Percentiles rank a stretch among this genome's conserved stretches.
phyloP scores from a whole-genome alignment of 257 asterid genomes.

The Forsythia suspensa region DNA sequence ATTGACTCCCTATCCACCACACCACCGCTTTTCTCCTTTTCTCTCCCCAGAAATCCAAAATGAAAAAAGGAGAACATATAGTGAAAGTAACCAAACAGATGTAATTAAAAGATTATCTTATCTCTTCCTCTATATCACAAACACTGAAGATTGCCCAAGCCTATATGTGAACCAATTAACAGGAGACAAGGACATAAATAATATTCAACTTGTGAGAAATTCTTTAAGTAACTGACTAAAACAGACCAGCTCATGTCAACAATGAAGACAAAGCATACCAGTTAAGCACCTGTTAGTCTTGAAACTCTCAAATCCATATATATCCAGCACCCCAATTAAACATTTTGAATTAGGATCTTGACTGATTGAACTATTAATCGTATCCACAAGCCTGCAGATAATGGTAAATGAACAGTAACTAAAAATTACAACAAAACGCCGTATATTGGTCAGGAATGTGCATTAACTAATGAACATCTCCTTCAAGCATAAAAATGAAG shows the following conservation, averaged over 20 bases:
- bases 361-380: constrained; percentile 68
- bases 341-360: constrained; percentile 72
- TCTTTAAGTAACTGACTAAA: constrained; percentile 10
- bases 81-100: not conserved
- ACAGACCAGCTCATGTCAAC: constrained; percentile 33
- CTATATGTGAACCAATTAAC: constrained; percentile 4
- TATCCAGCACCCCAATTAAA: constrained; percentile 81
- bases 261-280: constrained; percentile 62
- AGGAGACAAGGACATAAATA: constrained; percentile 12
- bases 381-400: constrained; percentile 74
- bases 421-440: not conserved
- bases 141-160: not conserved
- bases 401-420: not conserved
- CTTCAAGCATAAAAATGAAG: constrained; percentile 17
- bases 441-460: not conserved
- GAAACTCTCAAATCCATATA: constrained; percentile 91
- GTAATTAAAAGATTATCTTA: not conserved
- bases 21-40: not conserved
- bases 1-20: not conserved
- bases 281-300: constrained; percentile 93
- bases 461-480: not conserved
- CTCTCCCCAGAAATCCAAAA: not conserved
- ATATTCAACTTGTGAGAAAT: constrained; percentile 19
- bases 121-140: not conserved
- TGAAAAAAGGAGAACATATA: not conserved